phyloP scores from a whole-genome alignment of 495 filamentous ascomycete species.

The Aspergillus homomorphus region DNA sequence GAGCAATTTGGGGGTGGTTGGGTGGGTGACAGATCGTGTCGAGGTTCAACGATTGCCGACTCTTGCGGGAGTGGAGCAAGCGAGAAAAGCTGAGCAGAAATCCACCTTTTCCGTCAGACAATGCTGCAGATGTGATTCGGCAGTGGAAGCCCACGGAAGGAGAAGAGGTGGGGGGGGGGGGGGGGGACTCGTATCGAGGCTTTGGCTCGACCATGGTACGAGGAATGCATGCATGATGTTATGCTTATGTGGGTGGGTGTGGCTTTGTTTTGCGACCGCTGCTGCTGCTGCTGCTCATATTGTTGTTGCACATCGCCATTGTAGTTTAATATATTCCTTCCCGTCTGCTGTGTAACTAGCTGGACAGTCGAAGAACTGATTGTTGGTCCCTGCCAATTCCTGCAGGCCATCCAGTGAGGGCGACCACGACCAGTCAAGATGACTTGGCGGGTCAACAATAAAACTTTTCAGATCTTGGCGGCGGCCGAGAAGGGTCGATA shows the following conservation, averaged over 20 bases:
- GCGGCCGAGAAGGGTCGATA: constrained; percentile 59
- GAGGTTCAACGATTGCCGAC: constrained; percentile 4
- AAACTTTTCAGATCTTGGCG: constrained; percentile 58
- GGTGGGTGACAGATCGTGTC: constrained; percentile 4
- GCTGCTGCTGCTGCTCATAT: too few species aligned
- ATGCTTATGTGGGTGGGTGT: background rate
- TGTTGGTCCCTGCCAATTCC: background rate
- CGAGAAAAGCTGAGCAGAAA: constrained; percentile 1
- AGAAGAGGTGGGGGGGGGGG: background rate
- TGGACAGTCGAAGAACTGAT: background rate
- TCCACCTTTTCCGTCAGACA: background rate
- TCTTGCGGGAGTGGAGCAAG: constrained; percentile 5
- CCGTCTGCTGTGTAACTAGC: background rate
- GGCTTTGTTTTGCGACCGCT: too few species aligned
- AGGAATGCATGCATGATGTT: background rate
- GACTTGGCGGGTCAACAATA: constrained; percentile 43
- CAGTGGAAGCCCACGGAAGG: background rate
- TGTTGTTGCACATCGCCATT: background rate
- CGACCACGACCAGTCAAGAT: background rate
- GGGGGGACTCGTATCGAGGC: background rate
- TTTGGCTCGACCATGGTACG: background rate
- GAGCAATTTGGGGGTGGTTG: background rate
- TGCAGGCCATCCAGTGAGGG: background rate
- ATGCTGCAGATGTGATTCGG: background rate
- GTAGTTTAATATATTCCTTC: background rate